Percentiles rank a stretch among this genome's conserved stretches.
Evolutionary conservation across 1,139 yeast species (phyloP).

Genomic region (Scheffersomyces lignicola): DNA sequence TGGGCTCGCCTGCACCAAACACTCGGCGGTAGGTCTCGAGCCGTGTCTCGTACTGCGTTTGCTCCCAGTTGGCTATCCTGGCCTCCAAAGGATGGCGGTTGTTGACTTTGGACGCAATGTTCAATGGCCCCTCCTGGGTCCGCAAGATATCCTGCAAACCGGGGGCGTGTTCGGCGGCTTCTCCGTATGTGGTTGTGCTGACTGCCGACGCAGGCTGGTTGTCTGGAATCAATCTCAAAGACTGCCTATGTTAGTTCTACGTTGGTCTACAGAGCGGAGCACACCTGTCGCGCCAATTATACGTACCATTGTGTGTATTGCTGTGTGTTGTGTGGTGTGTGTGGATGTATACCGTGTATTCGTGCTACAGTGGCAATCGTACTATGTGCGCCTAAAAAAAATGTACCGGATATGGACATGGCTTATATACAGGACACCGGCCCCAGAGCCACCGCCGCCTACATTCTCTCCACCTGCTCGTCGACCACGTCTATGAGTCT

Average conservation of each 20-base stretch:
- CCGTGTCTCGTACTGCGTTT: slow-evolving; percentile 66
- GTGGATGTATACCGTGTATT: too few relatives aligned
- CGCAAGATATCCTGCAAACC: slow-evolving; percentile 60
- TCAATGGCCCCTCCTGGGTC: slow-evolving; percentile 58
- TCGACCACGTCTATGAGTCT: slow-evolving; percentile 30
- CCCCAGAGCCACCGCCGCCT: slow-evolving; percentile 3
- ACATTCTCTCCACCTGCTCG: slow-evolving; percentile 13
- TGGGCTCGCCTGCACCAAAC: slow-evolving; percentile 93
- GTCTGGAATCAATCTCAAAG: slow-evolving; percentile 53
- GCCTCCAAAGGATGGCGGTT: slow-evolving; percentile 86
- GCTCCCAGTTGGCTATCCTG: slow-evolving; percentile 78
- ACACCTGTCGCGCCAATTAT: slow-evolving; percentile 4
- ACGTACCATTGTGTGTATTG: slow-evolving; percentile 7
- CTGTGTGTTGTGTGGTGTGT: neutral
- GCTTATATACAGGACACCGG: slow-evolving; percentile 1
- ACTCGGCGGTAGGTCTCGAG: slow-evolving; percentile 79
- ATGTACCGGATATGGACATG: neutral
- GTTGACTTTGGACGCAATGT: slow-evolving; percentile 67
- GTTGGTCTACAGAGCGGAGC: neutral
- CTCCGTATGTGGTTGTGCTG: slow-evolving; percentile 50
- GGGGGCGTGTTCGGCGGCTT: slow-evolving; percentile 59
- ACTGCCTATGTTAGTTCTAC: too few relatives aligned
- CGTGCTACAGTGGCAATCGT: slow-evolving; percentile 7
- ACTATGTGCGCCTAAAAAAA: neutral
- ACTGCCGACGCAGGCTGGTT: slow-evolving; percentile 40